Percentiles rank a stretch among this genome's conserved stretches.
These are phyloP conservation scores for Lonicera japonica DNA, from an alignment of 129 eudicot species.

Conservation along the genomic window DNA sequence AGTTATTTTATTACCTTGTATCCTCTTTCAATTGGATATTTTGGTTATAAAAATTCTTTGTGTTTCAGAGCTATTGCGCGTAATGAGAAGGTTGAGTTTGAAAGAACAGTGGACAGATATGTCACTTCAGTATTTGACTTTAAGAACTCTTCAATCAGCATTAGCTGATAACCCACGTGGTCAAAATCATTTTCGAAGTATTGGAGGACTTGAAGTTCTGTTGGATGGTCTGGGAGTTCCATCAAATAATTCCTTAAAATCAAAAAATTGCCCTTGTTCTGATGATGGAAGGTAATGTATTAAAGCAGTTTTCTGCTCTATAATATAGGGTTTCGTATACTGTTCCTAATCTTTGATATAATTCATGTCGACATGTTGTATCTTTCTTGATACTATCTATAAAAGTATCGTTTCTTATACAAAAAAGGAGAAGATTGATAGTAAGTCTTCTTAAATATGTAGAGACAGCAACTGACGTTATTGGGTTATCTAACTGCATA, in stretches of 20 bases:
- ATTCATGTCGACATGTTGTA: too few species aligned
- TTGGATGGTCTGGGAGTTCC: constrained; percentile 87
- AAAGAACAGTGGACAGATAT: constrained; percentile 71
- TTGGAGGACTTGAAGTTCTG: constrained; percentile 97
- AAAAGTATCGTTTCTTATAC: too few species aligned
- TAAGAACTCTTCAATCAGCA: constrained; percentile 77
- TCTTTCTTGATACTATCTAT: too few species aligned
- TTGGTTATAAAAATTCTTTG: constrained; percentile 13
- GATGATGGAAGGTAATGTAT: constrained; percentile 39
- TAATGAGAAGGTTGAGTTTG: constrained; percentile 72
- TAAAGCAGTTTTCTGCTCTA: not conserved
- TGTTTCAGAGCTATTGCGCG: constrained; percentile 81
- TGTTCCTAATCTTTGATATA: not conserved
- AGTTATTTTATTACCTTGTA: constrained; percentile 1
- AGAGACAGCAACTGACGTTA: not conserved
- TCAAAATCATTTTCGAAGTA: constrained; percentile 98
- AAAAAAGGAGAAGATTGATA: too few species aligned
- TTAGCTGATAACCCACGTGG: constrained; percentile 78
- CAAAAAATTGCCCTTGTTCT: constrained; percentile 29
- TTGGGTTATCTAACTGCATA: constrained; percentile 1
- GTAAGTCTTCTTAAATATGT: not conserved
- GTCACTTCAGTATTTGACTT: constrained; percentile 68
- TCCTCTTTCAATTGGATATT: constrained; percentile 7
- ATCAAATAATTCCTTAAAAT: constrained; percentile 41
- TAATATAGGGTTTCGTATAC: not conserved